Conservation (phyloP, 2,329 filamentous ascomycete genomes). For the Alternaria incomplexa region DNA sequence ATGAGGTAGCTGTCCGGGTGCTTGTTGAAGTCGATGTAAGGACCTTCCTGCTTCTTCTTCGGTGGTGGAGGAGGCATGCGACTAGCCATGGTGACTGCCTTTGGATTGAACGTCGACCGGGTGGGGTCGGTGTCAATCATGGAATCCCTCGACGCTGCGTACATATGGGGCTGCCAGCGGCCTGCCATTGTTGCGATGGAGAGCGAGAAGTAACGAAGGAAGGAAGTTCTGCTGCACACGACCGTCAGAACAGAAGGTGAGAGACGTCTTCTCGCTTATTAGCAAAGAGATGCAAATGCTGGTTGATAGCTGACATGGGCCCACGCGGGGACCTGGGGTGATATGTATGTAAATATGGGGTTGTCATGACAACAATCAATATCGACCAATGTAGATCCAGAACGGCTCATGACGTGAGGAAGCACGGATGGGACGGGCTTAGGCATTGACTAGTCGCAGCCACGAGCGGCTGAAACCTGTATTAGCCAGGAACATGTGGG, state of each 20-base stretch:
- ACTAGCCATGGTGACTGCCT: slow-evolving; percentile 81
- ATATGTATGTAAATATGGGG: slow-evolving; percentile 36
- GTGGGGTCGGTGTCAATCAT: slow-evolving; percentile 55
- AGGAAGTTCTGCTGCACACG: slow-evolving; percentile 32
- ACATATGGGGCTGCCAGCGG: slow-evolving; percentile 74
- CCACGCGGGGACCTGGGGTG: slow-evolving; percentile 28
- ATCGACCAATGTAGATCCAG: slow-evolving; percentile 15
- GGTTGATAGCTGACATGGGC: slow-evolving; percentile 39
- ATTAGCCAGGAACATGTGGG: slow-evolving; percentile 16
- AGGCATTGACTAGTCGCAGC: slow-evolving; percentile 12
- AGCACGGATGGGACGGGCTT: slow-evolving; percentile 15
- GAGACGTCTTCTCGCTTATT: slow-evolving; percentile 35
- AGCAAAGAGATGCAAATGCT: slow-evolving; percentile 36
- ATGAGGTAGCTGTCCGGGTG: slow-evolving; percentile 80
- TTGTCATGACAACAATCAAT: slow-evolving; percentile 42
- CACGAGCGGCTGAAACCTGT: slow-evolving; percentile 10
- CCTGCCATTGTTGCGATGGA: slow-evolving; percentile 43
- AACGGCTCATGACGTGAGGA: slow-evolving; percentile 25
- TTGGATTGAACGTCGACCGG: slow-evolving; percentile 76
- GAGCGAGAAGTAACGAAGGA: slow-evolving; percentile 37
- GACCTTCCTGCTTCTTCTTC: slow-evolving; percentile 73
- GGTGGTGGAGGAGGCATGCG: slow-evolving; percentile 66
- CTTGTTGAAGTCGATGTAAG: slow-evolving; percentile 79
- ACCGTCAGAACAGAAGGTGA: slow-evolving; percentile 35
- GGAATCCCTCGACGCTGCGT: slow-evolving; percentile 60